Conservation (phyloP, 1,139 yeast species). For the Diutina siamensis region DNA sequence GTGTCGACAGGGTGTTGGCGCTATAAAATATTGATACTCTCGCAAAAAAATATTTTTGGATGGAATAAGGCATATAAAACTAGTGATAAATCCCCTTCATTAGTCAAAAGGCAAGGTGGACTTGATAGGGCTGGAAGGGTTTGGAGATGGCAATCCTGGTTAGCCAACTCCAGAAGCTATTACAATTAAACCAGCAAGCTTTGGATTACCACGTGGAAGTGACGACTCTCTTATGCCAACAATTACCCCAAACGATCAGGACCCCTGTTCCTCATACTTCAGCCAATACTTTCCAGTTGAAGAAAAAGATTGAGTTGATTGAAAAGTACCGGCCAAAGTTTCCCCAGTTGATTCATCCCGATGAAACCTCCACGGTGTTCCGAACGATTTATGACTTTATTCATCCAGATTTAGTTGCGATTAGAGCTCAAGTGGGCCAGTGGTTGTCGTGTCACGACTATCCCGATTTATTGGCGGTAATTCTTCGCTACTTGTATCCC, state of each 20-base stretch:
- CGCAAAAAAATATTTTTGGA: background rate
- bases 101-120: background rate
- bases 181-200: background rate
- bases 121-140: background rate
- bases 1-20: background rate
- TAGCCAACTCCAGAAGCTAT: background rate
- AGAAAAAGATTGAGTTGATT: background rate
- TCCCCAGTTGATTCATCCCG: background rate
- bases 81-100: background rate
- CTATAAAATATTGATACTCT: background rate
- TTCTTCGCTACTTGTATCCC: conserved; percentile 1
- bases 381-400: conserved; percentile 3
- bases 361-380: conserved; percentile 2
- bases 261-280: background rate
- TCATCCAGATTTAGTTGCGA: background rate
- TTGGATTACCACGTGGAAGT: background rate
- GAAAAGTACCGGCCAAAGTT: conserved; percentile 1
- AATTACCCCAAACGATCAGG: background rate
- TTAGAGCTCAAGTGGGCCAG: background rate
- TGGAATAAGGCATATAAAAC: background rate
- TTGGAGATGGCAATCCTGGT: conserved; percentile 1
- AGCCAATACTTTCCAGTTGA: background rate
- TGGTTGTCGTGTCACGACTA: background rate
- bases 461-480: background rate
- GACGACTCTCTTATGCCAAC: background rate